These are phyloP conservation scores for Panaeolus papilionaceus DNA, from an alignment of 768 basidiomycete genomes.

Conservation along the genomic window DNA sequence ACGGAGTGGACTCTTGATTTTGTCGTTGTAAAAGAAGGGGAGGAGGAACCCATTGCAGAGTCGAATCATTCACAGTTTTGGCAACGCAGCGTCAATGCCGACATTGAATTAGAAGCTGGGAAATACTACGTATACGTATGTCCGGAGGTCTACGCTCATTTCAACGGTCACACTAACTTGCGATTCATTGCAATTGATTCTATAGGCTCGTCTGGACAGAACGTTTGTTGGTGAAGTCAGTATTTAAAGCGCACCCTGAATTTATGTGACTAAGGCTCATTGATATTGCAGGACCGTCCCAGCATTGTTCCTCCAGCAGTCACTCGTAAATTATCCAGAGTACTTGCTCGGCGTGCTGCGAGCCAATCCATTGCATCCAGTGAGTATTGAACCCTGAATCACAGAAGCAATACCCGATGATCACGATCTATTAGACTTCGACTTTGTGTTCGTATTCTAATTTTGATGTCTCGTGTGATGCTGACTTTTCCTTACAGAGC, in stretches of 20 bases:
- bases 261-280: too few species aligned
- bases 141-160: neutral
- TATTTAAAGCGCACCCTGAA: too few species aligned
- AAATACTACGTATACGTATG: conserved; percentile 48
- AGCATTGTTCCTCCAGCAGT: conserved; percentile 33
- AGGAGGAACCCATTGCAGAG: conserved; percentile 38
- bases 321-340: conserved; percentile 34
- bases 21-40: conserved; percentile 49
- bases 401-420: neutral
- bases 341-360: conserved; percentile 35
- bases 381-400: conserved; percentile 21
- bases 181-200: neutral
- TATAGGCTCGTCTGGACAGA: conserved; percentile 31
- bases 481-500: neutral
- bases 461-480: neutral
- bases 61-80: conserved; percentile 39
- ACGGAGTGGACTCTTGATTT: conserved; percentile 54
- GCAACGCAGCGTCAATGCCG: conserved; percentile 44
- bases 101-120: conserved; percentile 45
- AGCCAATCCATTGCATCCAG: conserved; percentile 39
- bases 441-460: conserved; percentile 26
- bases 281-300: conserved; percentile 32
- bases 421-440: conserved; percentile 26
- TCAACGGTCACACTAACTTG: neutral
- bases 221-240: conserved; percentile 20